These are phyloP conservation scores for Talaromyces proteolyticus DNA, from an alignment of 495 filamentous ascomycete species.

Conservation along the genomic window DNA sequence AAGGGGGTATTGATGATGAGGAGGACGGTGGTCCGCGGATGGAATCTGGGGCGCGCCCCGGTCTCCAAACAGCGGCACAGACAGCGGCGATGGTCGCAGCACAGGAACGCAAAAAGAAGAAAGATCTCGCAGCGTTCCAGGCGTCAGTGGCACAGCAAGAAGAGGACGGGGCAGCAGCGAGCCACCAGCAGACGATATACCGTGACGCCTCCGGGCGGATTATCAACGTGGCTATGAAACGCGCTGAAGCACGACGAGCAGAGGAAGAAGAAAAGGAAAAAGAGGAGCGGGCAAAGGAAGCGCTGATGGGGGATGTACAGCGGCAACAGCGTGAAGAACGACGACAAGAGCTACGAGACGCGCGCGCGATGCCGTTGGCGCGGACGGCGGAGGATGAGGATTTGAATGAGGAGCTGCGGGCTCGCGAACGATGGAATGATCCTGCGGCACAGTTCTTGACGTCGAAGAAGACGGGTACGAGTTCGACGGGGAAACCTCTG, in stretches of 20 bases:
- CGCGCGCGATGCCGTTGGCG: slow-evolving; percentile 73
- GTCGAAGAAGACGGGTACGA: slow-evolving; percentile 41
- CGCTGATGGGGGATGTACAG: slow-evolving; percentile 82
- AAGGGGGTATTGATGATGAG: slow-evolving; percentile 9
- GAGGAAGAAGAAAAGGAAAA: slow-evolving; percentile 65
- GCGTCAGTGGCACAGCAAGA: slow-evolving; percentile 16
- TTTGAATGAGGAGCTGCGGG: slow-evolving; percentile 77
- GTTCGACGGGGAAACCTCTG: slow-evolving; percentile 59
- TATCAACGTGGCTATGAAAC: slow-evolving; percentile 84
- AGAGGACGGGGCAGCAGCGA: slow-evolving; percentile 32
- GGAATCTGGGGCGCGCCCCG: slow-evolving; percentile 80
- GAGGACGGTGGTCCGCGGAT: slow-evolving; percentile 43
- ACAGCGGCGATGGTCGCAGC: slow-evolving; percentile 72
- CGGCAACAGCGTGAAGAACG: slow-evolving; percentile 47
- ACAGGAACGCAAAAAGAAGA: slow-evolving; percentile 49
- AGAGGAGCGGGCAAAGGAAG: slow-evolving; percentile 54
- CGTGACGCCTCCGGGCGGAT: slow-evolving; percentile 89
- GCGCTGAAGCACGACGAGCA: slow-evolving; percentile 73
- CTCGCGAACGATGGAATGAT: slow-evolving; percentile 80
- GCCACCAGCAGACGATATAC: slow-evolving; percentile 87
- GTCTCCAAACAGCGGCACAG: slow-evolving; percentile 74
- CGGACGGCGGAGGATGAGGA: slow-evolving; percentile 73
- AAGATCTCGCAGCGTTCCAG: slow-evolving; percentile 26
- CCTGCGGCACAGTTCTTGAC: slow-evolving; percentile 77
- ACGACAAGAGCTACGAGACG: slow-evolving; percentile 64